Evolutionary conservation across 2,329 filamentous ascomycete genomes (phyloP).

Genomic region (Aotearoamyces nothofagi): DNA sequence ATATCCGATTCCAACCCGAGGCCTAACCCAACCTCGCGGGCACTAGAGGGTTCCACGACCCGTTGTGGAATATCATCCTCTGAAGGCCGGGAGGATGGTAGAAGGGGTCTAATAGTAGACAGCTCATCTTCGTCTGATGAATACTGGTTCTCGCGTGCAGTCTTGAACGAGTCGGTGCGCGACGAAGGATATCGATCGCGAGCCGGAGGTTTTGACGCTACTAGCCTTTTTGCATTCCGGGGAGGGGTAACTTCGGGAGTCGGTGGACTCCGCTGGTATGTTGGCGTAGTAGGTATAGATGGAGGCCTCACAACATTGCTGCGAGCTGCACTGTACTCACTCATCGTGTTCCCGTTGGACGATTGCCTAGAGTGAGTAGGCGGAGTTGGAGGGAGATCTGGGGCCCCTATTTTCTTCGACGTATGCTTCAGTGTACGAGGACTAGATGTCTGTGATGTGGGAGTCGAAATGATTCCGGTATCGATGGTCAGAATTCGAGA

Average conservation of each 20-base stretch:
- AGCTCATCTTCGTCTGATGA: conserved; percentile 44
- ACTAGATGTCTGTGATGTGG: conserved; percentile 16
- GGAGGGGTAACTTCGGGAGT: conserved; percentile 67
- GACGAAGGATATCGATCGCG: conserved; percentile 28
- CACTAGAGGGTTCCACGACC: conserved; percentile 1
- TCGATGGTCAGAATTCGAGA: conserved; percentile 13
- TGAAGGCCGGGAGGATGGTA: conserved; percentile 12
- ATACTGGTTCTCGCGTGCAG: conserved; percentile 48
- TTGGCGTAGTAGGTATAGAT: conserved; percentile 39
- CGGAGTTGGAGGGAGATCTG: conserved; percentile 45
- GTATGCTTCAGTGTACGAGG: conserved; percentile 18
- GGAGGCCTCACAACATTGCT: conserved; percentile 10
- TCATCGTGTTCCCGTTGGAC: conserved; percentile 24
- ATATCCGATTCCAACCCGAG: conserved; percentile 24
- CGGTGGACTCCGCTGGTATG: conserved; percentile 51
- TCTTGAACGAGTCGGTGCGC: conserved; percentile 52
- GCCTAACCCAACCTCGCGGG: conserved; percentile 18
- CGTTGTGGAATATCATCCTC: conserved; percentile 7
- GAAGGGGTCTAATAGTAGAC: conserved; percentile 23
- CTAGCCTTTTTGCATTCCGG: conserved; percentile 28
- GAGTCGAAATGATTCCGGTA: conserved; percentile 10
- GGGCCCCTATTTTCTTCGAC: conserved; percentile 17
- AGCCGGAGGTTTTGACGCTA: conserved; percentile 28
- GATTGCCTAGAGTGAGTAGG: conserved; percentile 44
- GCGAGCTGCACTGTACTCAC: conserved; percentile 8